phyloP scores from a whole-genome alignment of 352 stramenopile species.

The Globisporangium mamillatum region DNA sequence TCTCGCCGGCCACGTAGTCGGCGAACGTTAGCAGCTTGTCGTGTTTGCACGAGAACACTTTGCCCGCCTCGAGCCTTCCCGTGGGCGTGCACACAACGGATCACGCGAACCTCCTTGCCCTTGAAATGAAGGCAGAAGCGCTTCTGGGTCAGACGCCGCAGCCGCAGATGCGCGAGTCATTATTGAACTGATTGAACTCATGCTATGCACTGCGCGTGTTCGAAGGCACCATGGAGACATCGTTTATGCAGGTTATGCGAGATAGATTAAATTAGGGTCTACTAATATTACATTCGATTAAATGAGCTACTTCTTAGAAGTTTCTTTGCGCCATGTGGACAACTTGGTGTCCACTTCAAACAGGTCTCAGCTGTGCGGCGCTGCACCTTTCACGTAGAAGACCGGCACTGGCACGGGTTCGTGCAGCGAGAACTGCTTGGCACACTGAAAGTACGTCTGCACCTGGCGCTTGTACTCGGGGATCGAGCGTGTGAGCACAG shows the following conservation, averaged over 20 bases:
- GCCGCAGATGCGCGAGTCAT: constrained; percentile 37
- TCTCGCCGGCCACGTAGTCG: constrained; percentile 50
- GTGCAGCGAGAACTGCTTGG: constrained; percentile 56
- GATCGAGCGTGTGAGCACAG: constrained; percentile 45
- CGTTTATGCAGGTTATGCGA: too few relatives aligned
- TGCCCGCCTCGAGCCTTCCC: constrained; percentile 50
- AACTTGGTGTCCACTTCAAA: background rate
- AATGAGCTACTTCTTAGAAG: too few relatives aligned
- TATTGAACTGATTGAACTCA: too few relatives aligned
- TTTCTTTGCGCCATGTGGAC: too few relatives aligned
- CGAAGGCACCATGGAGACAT: too few relatives aligned
- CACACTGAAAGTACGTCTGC: constrained; percentile 56
- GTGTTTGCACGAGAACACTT: constrained; percentile 46
- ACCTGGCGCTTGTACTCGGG: constrained; percentile 69
- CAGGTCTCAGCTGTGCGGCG: constrained; percentile 4
- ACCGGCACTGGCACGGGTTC: constrained; percentile 58
- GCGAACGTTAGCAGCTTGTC: constrained; percentile 56
- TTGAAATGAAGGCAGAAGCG: constrained; percentile 64
- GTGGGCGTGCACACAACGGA: constrained; percentile 25
- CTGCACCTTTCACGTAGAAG: constrained; percentile 43
- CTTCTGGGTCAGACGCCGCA: constrained; percentile 68
- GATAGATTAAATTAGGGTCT: too few relatives aligned
- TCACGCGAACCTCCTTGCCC: constrained; percentile 55
- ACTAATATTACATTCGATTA: too few relatives aligned
- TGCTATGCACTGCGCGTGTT: too few relatives aligned